Conservation (phyloP, 495 filamentous ascomycete species). For the Neurospora discreta region DNA sequence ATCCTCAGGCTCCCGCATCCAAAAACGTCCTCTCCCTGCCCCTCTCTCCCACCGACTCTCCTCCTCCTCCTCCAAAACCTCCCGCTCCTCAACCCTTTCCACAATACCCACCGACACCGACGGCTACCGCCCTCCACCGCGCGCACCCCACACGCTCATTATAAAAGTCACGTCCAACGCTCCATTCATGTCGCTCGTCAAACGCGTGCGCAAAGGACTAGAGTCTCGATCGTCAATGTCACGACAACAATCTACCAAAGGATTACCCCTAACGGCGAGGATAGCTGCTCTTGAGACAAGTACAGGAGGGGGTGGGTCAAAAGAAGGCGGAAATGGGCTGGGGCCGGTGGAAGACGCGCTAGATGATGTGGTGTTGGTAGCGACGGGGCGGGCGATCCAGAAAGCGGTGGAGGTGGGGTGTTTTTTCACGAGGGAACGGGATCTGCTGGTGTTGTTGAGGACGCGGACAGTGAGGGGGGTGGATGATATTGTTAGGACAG, state of each 20-base stretch:
- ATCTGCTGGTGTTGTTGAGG: constrained; percentile 44
- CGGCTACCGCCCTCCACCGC: constrained; percentile 48
- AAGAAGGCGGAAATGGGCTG: not conserved
- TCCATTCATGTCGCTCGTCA: constrained; percentile 72
- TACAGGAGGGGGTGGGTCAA: not conserved
- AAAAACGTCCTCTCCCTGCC: constrained; percentile 17
- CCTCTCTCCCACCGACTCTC: constrained; percentile 1
- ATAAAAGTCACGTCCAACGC: constrained; percentile 71
- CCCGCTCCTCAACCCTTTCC: constrained; percentile 32
- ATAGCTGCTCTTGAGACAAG: constrained; percentile 26
- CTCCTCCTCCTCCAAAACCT: not conserved
- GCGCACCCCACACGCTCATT: constrained; percentile 36
- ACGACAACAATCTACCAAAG: constrained; percentile 29
- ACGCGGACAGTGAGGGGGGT: constrained; percentile 58
- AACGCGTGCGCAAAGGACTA: constrained; percentile 67
- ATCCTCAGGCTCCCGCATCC: constrained; percentile 15
- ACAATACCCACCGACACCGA: constrained; percentile 52
- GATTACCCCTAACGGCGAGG: constrained; percentile 29
- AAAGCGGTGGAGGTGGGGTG: constrained; percentile 52
- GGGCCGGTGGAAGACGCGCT: constrained; percentile 9
- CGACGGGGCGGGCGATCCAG: constrained; percentile 68
- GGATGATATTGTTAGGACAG: constrained; percentile 50
- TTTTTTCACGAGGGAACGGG: constrained; percentile 50
- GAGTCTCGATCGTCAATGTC: constrained; percentile 55
- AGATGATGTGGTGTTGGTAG: constrained; percentile 60